Base-by-base conservation (phyloP, 208 protist species). In the Crithidia fasciculata region DNA sequence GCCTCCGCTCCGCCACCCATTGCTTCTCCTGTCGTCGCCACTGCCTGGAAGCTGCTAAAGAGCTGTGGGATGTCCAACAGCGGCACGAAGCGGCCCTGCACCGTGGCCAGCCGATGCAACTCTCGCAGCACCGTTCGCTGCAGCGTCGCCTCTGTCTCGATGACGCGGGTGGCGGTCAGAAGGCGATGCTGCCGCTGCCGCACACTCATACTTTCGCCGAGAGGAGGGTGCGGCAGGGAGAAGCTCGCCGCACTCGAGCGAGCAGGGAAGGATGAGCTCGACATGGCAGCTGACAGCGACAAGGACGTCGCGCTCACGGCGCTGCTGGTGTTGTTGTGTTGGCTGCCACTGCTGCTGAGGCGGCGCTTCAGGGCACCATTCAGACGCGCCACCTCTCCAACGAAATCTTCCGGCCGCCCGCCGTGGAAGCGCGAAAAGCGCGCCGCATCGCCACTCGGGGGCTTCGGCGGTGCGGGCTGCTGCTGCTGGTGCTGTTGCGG, bases 21-120 rank as follows among this genome's bases (percentile, higher is more conserved):
- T 3, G 28, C 41, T 12, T 45, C 37, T 52, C 43, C n/a, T 18
- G 54, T 15, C 40, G 54, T 37, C 39, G 45, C 52, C 45, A 41
- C 41, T 13, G 41, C 52, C 0, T 73, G 58, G 8, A 50, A 9
- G 28, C 8, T 59, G 36, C 6, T 53, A 44, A 92, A 76, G n/a
- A 92, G 52, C n/a, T 72, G 62, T 9, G 86, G 80, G 2, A 80
- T 76, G 9, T 70, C 54, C 6, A 94, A 72, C 52, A 94, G 9
- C 10, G 81, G 82, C 52, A 87, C 76, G 68, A 94, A 93, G 52
- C 53, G 69, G 2, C 70, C 71, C 52, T 81, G 53, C n/a, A 66
- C 41, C 15, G 76, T 39, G n/a, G 84, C 87, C 39, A 89, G 69
- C 2, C 68, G 9, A 57, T 67, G 75, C 19, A 92, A 63, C 54